Evolutionary conservation across 768 basidiomycete genomes (phyloP).

Genomic region (Suillus ampliporus): DNA sequence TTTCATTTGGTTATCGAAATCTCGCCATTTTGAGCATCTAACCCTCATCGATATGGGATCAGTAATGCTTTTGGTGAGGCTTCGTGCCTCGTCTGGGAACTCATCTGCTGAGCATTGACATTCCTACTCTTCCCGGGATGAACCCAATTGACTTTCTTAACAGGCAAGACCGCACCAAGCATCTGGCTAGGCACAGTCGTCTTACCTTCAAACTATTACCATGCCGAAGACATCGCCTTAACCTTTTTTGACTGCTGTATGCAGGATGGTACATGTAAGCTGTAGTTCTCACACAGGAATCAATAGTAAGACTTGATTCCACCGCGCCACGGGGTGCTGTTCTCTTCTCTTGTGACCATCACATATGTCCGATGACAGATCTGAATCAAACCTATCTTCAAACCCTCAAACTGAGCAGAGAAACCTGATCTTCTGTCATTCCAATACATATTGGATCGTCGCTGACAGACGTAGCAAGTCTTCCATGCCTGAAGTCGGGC

Average conservation of each 20-base stretch:
- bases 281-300: background rate
- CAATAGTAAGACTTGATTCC: background rate
- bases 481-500: slow-evolving; percentile 11
- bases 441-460: slow-evolving; percentile 20
- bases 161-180: background rate
- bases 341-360: slow-evolving; percentile 10
- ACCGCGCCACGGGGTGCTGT: background rate
- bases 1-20: background rate
- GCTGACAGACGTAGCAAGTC: background rate
- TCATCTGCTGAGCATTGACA: background rate
- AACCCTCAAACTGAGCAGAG: slow-evolving; percentile 19
- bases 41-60: slow-evolving; percentile 9
- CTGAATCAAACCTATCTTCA: slow-evolving; percentile 11
- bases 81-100: background rate
- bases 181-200: background rate
- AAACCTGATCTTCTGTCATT: slow-evolving; percentile 18
- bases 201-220: background rate
- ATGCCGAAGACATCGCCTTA: background rate
- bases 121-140: background rate
- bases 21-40: slow-evolving; percentile 1
- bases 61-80: background rate
- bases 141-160: background rate
- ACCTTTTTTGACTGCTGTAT: background rate
- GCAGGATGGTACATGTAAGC: background rate
- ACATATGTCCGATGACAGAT: slow-evolving; percentile 22